Conservation (phyloP, 768 basidiomycete species). For the Cystofilobasidium capitatum region DNA sequence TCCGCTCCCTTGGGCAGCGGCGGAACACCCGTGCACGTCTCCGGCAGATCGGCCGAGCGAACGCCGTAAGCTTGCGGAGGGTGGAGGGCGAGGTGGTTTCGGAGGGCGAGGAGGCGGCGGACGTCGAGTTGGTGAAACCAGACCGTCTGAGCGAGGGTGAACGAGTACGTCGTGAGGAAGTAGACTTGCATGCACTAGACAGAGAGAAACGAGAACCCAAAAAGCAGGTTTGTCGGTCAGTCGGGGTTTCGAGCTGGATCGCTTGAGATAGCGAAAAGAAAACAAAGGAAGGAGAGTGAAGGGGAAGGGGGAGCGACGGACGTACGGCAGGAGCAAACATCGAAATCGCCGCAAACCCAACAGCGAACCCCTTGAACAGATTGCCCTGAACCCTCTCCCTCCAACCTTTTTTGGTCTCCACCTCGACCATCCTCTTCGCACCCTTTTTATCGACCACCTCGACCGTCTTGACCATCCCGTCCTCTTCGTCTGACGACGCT, state of each 20-base stretch:
- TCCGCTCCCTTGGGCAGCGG: not conserved
- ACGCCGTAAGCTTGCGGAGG: not conserved
- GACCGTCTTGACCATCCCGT: not conserved
- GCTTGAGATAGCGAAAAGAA: not conserved
- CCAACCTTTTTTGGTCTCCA: slow-evolving; percentile 4
- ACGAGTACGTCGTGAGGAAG: slow-evolving; percentile 16
- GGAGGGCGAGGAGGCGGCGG: not conserved
- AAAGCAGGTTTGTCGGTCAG: too few relatives aligned
- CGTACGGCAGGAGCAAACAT: slow-evolving; percentile 16
- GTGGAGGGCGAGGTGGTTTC: not conserved
- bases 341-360: not conserved
- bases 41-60: not conserved
- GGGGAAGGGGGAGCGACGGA: not conserved
- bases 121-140: not conserved
- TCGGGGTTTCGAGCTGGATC: not conserved
- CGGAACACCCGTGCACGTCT: not conserved
- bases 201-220: not conserved
- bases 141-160: slow-evolving; percentile 3
- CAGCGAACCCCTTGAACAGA: not conserved
- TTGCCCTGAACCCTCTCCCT: not conserved
- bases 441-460: not conserved
- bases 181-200: slow-evolving; percentile 18
- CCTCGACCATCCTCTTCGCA: not conserved
- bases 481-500: too few relatives aligned
- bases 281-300: not conserved